A percentile compares a stretch with the other conserved stretches of the same genome.
These are phyloP conservation scores for Xerophyta viscosa DNA, from an alignment of 106 monocot genomes.

Conservation along the genomic window DNA sequence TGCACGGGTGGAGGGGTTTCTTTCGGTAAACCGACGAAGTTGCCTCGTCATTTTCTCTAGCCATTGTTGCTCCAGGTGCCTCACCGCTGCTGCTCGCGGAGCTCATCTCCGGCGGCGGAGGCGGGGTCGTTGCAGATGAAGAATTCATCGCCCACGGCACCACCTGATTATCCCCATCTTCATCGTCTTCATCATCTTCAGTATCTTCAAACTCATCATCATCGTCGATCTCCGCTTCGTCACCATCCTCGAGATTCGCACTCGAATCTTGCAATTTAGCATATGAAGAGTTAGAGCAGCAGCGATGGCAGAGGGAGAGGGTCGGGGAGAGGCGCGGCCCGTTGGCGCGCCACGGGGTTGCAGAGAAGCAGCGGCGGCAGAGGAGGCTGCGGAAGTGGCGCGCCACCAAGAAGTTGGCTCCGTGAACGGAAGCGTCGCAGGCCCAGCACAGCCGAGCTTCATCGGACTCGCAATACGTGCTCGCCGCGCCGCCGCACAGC, in stretches of 20 bases:
- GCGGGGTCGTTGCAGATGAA: neutral
- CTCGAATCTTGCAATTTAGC: neutral
- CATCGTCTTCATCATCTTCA: slow-evolving; percentile 7
- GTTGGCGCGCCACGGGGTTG: slow-evolving; percentile 56
- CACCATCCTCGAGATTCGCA: neutral
- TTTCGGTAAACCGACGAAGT: neutral
- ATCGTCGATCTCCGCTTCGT: neutral
- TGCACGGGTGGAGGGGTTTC: too few relatives aligned
- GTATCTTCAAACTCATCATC: neutral
- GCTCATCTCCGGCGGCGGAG: slow-evolving; percentile 6
- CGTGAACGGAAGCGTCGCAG: slow-evolving; percentile 71
- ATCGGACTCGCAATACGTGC: slow-evolving; percentile 71
- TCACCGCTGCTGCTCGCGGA: slow-evolving; percentile 12
- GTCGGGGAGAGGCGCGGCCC: slow-evolving; percentile 47
- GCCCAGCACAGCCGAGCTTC: slow-evolving; percentile 67
- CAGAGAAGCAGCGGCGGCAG: slow-evolving; percentile 42
- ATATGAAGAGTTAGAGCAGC: slow-evolving; percentile 3
- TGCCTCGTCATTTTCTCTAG: neutral
- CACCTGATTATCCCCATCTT: slow-evolving; percentile 53
- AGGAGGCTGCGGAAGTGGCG: slow-evolving; percentile 53
- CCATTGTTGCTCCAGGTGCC: neutral
- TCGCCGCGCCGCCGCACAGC: slow-evolving; percentile 42
- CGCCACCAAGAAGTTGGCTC: slow-evolving; percentile 81
- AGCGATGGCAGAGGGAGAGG: slow-evolving; percentile 44
- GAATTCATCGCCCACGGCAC: slow-evolving; percentile 21